Conservation (phyloP, 2,329 filamentous ascomycete genomes). For the Daldinia sp. region DNA sequence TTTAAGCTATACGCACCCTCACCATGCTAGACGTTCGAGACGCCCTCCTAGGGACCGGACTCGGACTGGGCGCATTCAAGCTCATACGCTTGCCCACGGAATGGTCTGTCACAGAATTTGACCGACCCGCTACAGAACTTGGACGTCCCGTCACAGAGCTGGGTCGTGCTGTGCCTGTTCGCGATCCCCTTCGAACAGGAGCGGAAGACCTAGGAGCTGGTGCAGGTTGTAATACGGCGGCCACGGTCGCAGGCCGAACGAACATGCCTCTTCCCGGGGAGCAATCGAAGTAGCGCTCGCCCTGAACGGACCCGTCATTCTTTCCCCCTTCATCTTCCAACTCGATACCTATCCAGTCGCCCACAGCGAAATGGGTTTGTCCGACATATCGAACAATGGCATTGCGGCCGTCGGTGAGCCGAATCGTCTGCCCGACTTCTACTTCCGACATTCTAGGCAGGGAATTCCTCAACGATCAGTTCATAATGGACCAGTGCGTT, state of each 20-base stretch:
- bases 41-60: constrained; percentile 71
- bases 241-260: constrained; percentile 77
- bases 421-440: constrained; percentile 78
- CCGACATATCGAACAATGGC: constrained; percentile 87
- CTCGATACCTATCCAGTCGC: constrained; percentile 92
- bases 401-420: constrained; percentile 80
- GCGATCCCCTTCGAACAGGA: constrained; percentile 57
- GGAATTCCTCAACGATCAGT: constrained; percentile 38
- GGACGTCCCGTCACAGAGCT: constrained; percentile 60
- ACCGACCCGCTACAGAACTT: constrained; percentile 52
- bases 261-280: constrained; percentile 84
- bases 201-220: constrained; percentile 54
- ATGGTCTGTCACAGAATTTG: constrained; percentile 67
- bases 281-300: constrained; percentile 90
- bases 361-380: constrained; percentile 80
- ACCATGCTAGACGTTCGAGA: constrained; percentile 67
- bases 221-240: constrained; percentile 64
- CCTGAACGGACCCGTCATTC: constrained; percentile 93
- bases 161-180: constrained; percentile 56
- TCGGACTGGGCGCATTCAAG: constrained; percentile 78
- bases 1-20: constrained; percentile 60
- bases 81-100: constrained; percentile 73
- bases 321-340: constrained; percentile 85
- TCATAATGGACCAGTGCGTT: constrained; percentile 41
- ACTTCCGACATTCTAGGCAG: constrained; percentile 66